Conservation (phyloP, 2,329 filamentous ascomycete genomes). For the Botryotinia convoluta region DNA sequence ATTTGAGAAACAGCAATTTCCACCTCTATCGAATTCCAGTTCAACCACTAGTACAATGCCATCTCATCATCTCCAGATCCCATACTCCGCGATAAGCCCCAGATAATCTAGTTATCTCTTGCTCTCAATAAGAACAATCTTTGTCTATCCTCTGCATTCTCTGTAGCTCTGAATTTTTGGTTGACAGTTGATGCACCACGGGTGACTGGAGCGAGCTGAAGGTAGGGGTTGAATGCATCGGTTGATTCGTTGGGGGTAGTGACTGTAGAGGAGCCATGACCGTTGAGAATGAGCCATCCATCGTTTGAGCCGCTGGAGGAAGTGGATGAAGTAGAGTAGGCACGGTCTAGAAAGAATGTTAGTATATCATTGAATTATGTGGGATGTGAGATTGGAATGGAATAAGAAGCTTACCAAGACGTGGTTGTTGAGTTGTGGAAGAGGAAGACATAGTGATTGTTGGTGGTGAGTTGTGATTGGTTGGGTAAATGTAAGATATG, state of each 20-base stretch:
- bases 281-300: slow-evolving; percentile 18
- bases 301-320: slow-evolving; percentile 4
- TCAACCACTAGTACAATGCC: not conserved
- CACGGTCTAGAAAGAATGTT: slow-evolving; percentile 9
- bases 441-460: slow-evolving; percentile 19
- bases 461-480: slow-evolving; percentile 12
- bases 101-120: slow-evolving; percentile 12
- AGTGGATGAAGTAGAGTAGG: slow-evolving; percentile 13
- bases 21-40: not conserved
- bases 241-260: not conserved
- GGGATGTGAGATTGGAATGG: not conserved
- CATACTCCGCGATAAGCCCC: not conserved
- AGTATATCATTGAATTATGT: not conserved
- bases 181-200: not conserved
- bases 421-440: slow-evolving; percentile 1
- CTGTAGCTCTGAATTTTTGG: slow-evolving; percentile 6
- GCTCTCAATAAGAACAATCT: slow-evolving; percentile 18
- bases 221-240: slow-evolving; percentile 6
- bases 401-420: slow-evolving; percentile 11
- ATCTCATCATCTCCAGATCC: not conserved
- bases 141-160: slow-evolving; percentile 17
- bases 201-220: slow-evolving; percentile 17
- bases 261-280: not conserved
- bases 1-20: not conserved
- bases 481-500: not conserved